Evolutionary conservation across 139 green algal species (phyloP).

Genomic region (Edaphochlamys debaryana): DNA sequence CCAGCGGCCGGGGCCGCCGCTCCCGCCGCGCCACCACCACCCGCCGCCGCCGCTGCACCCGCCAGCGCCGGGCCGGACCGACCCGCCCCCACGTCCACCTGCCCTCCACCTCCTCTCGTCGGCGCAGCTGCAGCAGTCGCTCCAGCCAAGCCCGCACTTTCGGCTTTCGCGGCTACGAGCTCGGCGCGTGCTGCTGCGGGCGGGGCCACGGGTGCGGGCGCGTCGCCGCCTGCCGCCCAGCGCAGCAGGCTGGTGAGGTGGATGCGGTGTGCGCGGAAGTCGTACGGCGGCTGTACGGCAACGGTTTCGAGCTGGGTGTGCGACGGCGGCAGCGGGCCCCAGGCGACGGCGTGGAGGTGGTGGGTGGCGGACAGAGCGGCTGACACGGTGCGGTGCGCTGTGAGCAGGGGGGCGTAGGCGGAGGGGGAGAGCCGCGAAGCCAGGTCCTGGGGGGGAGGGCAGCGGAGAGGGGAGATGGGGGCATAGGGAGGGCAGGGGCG

Average conservation of each 20-base stretch:
- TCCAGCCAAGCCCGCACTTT: neutral
- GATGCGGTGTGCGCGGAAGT: neutral
- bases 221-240: neutral
- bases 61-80: neutral
- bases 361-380: neutral
- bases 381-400: neutral
- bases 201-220: neutral
- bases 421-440: neutral
- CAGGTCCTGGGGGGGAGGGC: neutral
- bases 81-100: neutral
- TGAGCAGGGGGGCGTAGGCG: neutral
- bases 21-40: too few relatives aligned
- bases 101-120: neutral
- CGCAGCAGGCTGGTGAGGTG: constrained; percentile 15
- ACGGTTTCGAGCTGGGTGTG: neutral
- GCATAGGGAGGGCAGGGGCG: neutral
- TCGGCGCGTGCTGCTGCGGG: neutral
- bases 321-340: too few relatives aligned
- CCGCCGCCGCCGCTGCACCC: neutral
- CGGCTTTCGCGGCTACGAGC: neutral
- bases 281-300: too few relatives aligned
- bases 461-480: neutral
- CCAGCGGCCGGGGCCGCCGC: too few relatives aligned
- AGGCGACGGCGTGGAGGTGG: neutral
- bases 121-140: neutral